Base-by-base conservation (phyloP, 2,329 filamentous ascomycete genomes). In the Aspergillus pseudoviridinutans region DNA sequence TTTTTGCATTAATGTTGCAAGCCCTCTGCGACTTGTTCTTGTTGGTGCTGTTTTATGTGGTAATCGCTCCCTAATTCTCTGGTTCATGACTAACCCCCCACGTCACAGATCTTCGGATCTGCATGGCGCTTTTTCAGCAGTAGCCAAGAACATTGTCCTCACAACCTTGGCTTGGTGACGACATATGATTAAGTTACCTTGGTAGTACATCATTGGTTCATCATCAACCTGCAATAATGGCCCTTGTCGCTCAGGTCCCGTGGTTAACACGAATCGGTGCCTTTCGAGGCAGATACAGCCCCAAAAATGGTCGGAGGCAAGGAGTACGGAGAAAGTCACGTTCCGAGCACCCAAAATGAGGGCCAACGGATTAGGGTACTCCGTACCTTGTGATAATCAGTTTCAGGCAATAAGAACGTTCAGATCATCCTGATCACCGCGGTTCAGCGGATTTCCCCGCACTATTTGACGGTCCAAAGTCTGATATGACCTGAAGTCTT, bases 101-200 rank as follows among this genome's bases (percentile, higher is more conserved):
- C 66, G 64, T 66, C 64, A 66, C 59, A 51, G 66, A 68, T 68
- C 66, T 62, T 65, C 66, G 49, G 61, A 68, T 68, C 65, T 56
- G 60, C 64, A 57, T 58, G 53, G 57, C 54, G 54, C 46, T 20
- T 53, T 59, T 51, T 32, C 25, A 58, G 41, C 7, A 38, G 55
- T 41, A 53, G 54, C 41, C 53, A 54, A 51, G n/a, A 32, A 27
- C 47, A 17, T n/a, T 17, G 41, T n/a, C 22, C 24, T 29, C 10
- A n/a, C 10, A 38, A 27, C 51, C 54, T 53, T 38, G 46, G 46
- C 51, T 24, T 46, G 53, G 44, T 61, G 59, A 61, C 59, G 59
- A 57, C 57, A 61, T 59, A 24, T 47, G 51, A 50, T 35, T 44
- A 50, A 24, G 28, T 35, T 24, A 41, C 49, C 49, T 53, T 24